A percentile compares a stretch with the other conserved stretches of the same genome.
Conservation (phyloP, 2,329 filamentous ascomycete genomes). For the Trichophyton equinum region DNA sequence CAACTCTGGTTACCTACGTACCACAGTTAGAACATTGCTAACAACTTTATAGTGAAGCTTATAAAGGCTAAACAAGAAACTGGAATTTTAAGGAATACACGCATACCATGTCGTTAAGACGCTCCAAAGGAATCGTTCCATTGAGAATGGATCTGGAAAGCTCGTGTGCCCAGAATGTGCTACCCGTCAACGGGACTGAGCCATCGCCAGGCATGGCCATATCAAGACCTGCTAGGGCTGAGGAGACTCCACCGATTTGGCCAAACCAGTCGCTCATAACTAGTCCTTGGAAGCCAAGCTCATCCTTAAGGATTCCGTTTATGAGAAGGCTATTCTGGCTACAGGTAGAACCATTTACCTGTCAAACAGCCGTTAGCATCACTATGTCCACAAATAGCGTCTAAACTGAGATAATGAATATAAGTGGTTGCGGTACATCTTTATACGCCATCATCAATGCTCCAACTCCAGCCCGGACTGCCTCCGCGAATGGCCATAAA, state of each 20-base stretch:
- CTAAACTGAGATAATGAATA: neutral
- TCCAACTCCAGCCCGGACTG: constrained; percentile 36
- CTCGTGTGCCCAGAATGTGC: constrained; percentile 44
- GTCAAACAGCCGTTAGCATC: neutral
- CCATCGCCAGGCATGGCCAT: constrained; percentile 58
- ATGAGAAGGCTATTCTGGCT: constrained; percentile 57
- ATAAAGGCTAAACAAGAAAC: neutral
- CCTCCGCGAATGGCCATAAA: constrained; percentile 41
- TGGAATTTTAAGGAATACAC: neutral
- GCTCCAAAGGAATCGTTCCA: constrained; percentile 43
- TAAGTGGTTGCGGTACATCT: constrained; percentile 19
- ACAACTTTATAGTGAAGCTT: neutral
- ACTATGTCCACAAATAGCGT: neutral
- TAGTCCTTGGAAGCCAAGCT: constrained; percentile 60
- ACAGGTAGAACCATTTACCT: constrained; percentile 53
- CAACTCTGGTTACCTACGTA: constrained; percentile 39
- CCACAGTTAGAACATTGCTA: constrained; percentile 10
- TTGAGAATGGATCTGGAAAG: constrained; percentile 45
- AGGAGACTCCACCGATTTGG: constrained; percentile 47
- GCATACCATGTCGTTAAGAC: constrained; percentile 41
- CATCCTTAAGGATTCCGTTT: constrained; percentile 59
- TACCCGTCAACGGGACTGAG: constrained; percentile 39
- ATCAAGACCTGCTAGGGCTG: constrained; percentile 51
- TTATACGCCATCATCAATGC: constrained; percentile 35
- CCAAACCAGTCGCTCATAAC: constrained; percentile 60